These are phyloP conservation scores for Bondarzewia mesenterica DNA, from an alignment of 1,284 basidiomycete species.

Conservation along the genomic window DNA sequence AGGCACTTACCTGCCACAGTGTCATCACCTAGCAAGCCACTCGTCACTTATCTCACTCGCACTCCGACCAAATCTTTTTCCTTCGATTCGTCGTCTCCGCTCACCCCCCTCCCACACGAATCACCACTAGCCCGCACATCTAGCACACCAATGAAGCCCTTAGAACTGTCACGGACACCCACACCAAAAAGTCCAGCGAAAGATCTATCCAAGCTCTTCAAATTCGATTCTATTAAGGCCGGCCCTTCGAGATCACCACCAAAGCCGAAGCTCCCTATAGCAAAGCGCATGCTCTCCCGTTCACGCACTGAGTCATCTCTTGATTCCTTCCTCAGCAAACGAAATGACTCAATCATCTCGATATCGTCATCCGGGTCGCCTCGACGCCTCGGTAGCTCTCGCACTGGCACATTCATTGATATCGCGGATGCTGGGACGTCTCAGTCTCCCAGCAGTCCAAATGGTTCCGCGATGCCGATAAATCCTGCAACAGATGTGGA, in stretches of 20 bases:
- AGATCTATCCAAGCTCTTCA: slow-evolving; percentile 28
- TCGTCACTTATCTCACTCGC: not conserved
- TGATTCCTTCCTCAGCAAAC: slow-evolving; percentile 18
- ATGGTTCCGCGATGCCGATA: not conserved
- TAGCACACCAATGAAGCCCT: slow-evolving; percentile 10
- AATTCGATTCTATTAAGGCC: slow-evolving; percentile 14
- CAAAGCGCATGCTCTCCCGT: slow-evolving; percentile 38
- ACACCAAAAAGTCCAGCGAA: slow-evolving; percentile 19
- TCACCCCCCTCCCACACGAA: not conserved
- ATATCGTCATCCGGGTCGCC: slow-evolving; percentile 5
- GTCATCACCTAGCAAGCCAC: not conserved
- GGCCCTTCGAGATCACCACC: not conserved
- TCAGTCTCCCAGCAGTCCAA: not conserved
- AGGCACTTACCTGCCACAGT: not conserved
- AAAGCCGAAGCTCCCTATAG: slow-evolving; percentile 16
- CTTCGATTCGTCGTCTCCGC: not conserved
- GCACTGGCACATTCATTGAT: not conserved
- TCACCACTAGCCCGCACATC: slow-evolving; percentile 10
- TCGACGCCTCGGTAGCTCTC: not conserved
- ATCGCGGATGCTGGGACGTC: not conserved
- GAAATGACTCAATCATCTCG: slow-evolving; percentile 6
- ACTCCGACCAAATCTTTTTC: not conserved
- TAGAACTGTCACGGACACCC: slow-evolving; percentile 9
- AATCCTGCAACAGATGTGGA: not conserved
- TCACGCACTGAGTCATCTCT: slow-evolving; percentile 50